Evolutionary conservation across 805 yeast species (phyloP).

Genomic region (Teunomyces atbi): DNA sequence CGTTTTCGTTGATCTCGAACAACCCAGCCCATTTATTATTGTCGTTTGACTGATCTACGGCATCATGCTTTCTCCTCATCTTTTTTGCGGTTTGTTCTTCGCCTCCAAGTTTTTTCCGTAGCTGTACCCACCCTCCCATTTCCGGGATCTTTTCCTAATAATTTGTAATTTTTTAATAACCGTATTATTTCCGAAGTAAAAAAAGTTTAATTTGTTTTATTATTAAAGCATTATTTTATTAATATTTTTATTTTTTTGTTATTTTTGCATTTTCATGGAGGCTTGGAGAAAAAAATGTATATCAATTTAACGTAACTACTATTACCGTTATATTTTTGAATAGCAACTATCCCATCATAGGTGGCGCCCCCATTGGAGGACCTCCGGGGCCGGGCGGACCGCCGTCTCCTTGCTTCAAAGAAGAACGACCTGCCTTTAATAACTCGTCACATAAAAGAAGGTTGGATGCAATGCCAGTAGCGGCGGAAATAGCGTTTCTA

Average conservation of each 20-base stretch:
- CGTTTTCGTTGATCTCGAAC: neutral
- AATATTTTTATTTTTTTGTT: neutral
- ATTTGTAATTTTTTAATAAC: no score
- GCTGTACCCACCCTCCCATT: no score
- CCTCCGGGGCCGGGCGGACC: constrained; percentile 12
- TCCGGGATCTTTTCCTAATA: no score
- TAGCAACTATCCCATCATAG: constrained; percentile 12
- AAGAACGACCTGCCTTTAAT: constrained; percentile 93
- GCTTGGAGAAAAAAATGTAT: neutral
- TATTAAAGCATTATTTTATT: no score
- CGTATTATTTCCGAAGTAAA: no score
- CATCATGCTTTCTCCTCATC: no score
- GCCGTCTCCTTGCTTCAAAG: constrained; percentile 58
- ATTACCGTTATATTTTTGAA: neutral
- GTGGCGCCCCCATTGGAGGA: constrained; percentile 18
- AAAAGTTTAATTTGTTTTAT: no score
- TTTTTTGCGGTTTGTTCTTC: no score
- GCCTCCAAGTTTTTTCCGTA: no score
- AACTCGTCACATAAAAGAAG: constrained; percentile 92
- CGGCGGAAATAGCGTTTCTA: constrained; percentile 88
- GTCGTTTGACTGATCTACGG: no score
- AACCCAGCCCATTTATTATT: no score
- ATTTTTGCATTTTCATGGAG: neutral
- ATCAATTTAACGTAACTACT: neutral
- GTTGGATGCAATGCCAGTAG: constrained; percentile 92